A percentile compares a stretch with the other conserved stretches of the same genome.
phyloP scores from a whole-genome alignment of 805 yeast species.

The Lachancea kluyveri region DNA sequence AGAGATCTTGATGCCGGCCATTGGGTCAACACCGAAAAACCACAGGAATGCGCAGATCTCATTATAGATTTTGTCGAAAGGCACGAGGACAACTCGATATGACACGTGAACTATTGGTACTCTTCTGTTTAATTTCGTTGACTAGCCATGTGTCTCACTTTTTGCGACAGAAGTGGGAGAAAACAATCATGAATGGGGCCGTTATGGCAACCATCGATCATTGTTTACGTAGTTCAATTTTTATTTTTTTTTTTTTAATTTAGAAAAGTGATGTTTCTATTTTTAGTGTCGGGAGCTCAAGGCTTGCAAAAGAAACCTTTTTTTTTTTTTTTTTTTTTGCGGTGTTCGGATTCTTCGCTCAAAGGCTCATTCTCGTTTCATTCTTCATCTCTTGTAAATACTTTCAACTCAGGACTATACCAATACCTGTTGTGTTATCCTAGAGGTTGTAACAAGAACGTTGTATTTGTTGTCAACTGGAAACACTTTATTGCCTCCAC shows the following conservation, averaged over 20 bases:
- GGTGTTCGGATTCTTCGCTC: constrained; percentile 1
- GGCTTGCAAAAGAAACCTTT: background rate
- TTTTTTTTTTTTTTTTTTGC: constrained; percentile 1
- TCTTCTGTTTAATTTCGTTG: background rate
- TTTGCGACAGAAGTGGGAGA: background rate
- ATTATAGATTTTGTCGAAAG: constrained; percentile 58
- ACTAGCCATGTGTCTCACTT: background rate
- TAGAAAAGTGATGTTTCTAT: constrained; percentile 1
- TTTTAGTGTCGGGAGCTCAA: background rate
- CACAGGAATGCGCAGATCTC: constrained; percentile 60
- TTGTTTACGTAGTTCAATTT: background rate
- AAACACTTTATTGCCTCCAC: constrained; percentile 1
- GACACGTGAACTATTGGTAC: background rate
- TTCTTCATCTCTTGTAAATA: background rate
- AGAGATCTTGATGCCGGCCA: constrained; percentile 82
- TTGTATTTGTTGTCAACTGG: background rate
- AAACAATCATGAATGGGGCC: background rate
- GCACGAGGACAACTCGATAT: constrained; percentile 26
- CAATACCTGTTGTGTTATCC: too few species aligned
- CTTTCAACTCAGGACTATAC: too few species aligned
- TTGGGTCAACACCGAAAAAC: constrained; percentile 88
- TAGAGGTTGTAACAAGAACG: background rate
- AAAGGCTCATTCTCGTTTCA: constrained; percentile 1
- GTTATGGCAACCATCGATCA: background rate
- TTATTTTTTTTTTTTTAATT: constrained; percentile 2